These are phyloP conservation scores for Paramecium bursaria DNA, from an alignment of 73 alveolate genomes.

Conservation along the genomic window DNA sequence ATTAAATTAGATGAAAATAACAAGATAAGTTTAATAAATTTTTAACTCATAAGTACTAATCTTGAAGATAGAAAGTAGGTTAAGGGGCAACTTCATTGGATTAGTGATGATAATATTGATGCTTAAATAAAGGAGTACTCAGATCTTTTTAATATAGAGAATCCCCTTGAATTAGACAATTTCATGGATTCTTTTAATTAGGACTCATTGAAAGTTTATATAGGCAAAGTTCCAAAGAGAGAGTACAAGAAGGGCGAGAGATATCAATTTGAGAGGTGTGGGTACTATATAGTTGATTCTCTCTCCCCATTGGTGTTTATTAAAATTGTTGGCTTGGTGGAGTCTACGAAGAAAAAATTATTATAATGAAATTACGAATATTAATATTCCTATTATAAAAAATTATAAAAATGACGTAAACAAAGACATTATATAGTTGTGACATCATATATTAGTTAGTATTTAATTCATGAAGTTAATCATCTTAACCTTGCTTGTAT, in stretches of 20 bases:
- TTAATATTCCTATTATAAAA: too few relatives aligned
- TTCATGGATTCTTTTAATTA: slow-evolving; percentile 88
- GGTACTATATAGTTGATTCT: slow-evolving; percentile 88
- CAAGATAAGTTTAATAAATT: slow-evolving; percentile 73
- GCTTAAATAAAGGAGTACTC: slow-evolving; percentile 88
- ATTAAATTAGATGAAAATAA: slow-evolving; percentile 79
- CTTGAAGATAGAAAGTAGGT: slow-evolving; percentile 77
- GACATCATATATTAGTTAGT: too few relatives aligned
- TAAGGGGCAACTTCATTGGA: slow-evolving; percentile 95
- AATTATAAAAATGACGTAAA: too few relatives aligned
- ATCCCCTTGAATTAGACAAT: slow-evolving; percentile 85
- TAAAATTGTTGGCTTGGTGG: slow-evolving; percentile 75
- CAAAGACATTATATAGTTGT: too few relatives aligned
- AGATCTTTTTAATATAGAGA: slow-evolving; percentile 80
- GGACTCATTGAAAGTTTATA: slow-evolving; percentile 80
- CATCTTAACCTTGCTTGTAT: not conserved
- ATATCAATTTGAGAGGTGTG: slow-evolving; percentile 92
- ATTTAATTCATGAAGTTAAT: not conserved
- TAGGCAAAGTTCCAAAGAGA: slow-evolving; percentile 75
- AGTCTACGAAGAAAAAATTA: too few relatives aligned
- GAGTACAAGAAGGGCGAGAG: slow-evolving; percentile 77
- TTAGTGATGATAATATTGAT: slow-evolving; percentile 79
- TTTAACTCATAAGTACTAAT: slow-evolving; percentile 76
- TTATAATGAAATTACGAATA: too few relatives aligned
- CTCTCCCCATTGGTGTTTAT: slow-evolving; percentile 75